Evolutionary conservation across 345 rosid genomes (phyloP), one percentile per base, ranked within the genome.

Genomic region (Euphorbia peplus): DNA sequence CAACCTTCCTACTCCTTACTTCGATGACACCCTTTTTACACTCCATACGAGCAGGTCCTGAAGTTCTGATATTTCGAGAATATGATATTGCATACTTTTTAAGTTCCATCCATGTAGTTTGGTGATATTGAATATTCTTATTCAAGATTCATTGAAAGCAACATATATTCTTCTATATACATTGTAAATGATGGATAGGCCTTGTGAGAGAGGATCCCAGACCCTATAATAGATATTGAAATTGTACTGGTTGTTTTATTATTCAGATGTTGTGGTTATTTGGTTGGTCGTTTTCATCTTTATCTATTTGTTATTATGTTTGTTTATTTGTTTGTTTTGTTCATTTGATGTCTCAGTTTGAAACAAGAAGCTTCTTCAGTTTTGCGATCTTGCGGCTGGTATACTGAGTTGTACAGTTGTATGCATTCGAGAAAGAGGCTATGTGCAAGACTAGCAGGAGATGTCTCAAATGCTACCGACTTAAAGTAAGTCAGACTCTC

Each of bases 401-500:
- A 67, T 42, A 82, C 81, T 57, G 73, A 90, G 53, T 92, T 89
- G 24, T 76, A 66, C 8, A 68, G 70, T 64, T 85, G 79, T 76
- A 90, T 95, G 97, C 73, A 70, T 56, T 79, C 75, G 6, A 81
- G 87, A 78, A 95, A 85, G 85, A 85, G 87, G 72, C 32, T 78
- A 51, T 80, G 80, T 42, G 42, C 73, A 11, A 67, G 64, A 52
- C 85, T 82, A 73, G 58, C 42, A 52, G 89, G 78, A 53, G 78
- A 64, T 48, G 57, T 61, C 28, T 79, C 64, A 30, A 75, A 73
- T 42, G 69, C 64, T 74, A 66, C 63, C 59, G 79, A 83, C 44
- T 75, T 86, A 41, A 90, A 86, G 99, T 92, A 81, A 88, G 96
- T 78, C 65, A n/a, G n/a, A n/a, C n/a, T n/a, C n/a, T n/a, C n/a